Evolutionary conservation across 2,329 filamentous ascomycete genomes (phyloP).

Genomic region (Phyllosticta citrichinensis): DNA sequence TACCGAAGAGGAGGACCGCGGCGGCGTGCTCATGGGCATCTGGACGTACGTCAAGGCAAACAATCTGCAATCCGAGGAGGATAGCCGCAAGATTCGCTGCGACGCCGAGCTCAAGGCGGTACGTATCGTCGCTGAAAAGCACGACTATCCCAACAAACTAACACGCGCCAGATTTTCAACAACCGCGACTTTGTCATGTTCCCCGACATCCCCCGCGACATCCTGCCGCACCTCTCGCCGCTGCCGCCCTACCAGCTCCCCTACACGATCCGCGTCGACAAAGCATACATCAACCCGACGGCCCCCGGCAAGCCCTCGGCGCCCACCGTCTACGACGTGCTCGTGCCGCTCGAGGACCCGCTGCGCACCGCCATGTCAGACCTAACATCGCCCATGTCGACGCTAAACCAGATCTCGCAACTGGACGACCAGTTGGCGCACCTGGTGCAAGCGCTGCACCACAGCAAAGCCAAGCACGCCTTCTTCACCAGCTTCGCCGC

Average conservation of each 20-base stretch:
- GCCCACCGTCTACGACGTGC: conserved; percentile 83
- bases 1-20: conserved; percentile 74
- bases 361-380: conserved; percentile 45
- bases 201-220: conserved; percentile 71
- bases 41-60: conserved; percentile 91
- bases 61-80: conserved; percentile 85
- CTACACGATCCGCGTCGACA: conserved; percentile 90
- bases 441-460: conserved; percentile 69
- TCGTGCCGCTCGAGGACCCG: conserved; percentile 75
- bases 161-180: conserved; percentile 52
- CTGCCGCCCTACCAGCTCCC: conserved; percentile 72
- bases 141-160: conserved; percentile 1
- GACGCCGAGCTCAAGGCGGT: conserved; percentile 74
- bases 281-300: conserved; percentile 53
- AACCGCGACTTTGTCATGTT: conserved; percentile 67
- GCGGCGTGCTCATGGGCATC: conserved; percentile 79
- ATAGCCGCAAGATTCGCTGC: conserved; percentile 85
- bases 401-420: conserved; percentile 63
- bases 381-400: conserved; percentile 56
- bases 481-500: conserved; percentile 72
- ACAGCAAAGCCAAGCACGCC: conserved; percentile 80
- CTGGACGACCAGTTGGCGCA: conserved; percentile 81
- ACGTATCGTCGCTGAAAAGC: conserved; percentile 21
- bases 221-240: conserved; percentile 66
- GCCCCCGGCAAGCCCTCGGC: conserved; percentile 54